Percentiles rank a stretch among this genome's conserved stretches.
Evolutionary conservation across 768 basidiomycete species (phyloP).

Genomic region (Russula dissimulans): DNA sequence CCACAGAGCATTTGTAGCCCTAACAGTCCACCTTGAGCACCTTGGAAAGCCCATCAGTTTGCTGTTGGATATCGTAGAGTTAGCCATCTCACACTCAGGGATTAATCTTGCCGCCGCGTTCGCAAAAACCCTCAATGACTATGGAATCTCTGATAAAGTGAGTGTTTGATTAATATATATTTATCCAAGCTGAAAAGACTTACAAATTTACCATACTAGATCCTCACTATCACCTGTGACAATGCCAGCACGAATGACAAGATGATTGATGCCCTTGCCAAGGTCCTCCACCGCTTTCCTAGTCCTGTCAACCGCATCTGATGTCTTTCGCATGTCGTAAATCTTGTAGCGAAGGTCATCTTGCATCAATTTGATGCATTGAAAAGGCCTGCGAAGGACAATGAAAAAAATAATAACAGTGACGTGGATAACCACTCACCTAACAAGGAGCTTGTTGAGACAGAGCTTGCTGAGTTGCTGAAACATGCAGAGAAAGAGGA

Average conservation of each 20-base stretch:
- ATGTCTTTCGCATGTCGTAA: constrained; percentile 35
- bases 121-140: constrained; percentile 22
- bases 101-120: constrained; percentile 24
- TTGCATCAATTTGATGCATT: constrained; percentile 29
- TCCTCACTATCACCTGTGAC: constrained; percentile 27
- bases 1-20: background rate
- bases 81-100: constrained; percentile 24
- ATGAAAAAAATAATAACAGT: too few relatives aligned
- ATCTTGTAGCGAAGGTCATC: constrained; percentile 29
- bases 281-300: constrained; percentile 20
- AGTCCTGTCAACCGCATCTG: constrained; percentile 22
- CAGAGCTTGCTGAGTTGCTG: background rate
- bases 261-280: constrained; percentile 26
- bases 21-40: background rate
- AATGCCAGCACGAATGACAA: constrained; percentile 30
- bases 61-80: background rate
- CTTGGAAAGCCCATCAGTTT: background rate
- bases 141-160: constrained; percentile 26
- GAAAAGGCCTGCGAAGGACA: background rate
- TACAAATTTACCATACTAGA: background rate
- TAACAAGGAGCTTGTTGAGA: background rate
- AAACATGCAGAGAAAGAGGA: too few relatives aligned
- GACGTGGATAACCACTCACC: background rate
- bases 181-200: too few relatives aligned
- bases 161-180: background rate